These are phyloP conservation scores for Pichia exigua DNA, from an alignment of 805 yeast genomes.

Conservation along the genomic window DNA sequence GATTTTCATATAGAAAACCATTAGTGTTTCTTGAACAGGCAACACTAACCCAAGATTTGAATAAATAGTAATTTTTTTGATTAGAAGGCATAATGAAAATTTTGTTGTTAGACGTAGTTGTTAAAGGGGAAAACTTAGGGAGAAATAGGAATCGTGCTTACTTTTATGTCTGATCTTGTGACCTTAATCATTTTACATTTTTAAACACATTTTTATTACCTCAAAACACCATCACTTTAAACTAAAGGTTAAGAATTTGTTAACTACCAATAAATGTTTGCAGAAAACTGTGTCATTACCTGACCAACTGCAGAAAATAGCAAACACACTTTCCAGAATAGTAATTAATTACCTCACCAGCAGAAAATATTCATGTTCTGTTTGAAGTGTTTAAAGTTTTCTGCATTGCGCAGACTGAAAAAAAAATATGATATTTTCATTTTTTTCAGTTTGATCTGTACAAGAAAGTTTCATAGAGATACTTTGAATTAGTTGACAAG, in stretches of 20 bases:
- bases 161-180: not conserved
- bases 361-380: not conserved
- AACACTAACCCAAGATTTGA: not conserved
- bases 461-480: not conserved
- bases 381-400: not conserved
- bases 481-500: not conserved
- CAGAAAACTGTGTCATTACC: too few relatives aligned
- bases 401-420: not conserved
- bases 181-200: too few relatives aligned
- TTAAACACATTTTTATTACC: too few relatives aligned
- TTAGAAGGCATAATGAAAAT: not conserved
- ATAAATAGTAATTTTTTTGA: not conserved
- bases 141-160: not conserved
- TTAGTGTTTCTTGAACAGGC: not conserved
- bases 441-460: not conserved
- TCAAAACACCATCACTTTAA: too few relatives aligned
- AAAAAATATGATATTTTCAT: not conserved
- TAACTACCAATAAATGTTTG: too few relatives aligned
- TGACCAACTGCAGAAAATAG: not conserved
- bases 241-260: too few relatives aligned
- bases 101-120: too few relatives aligned
- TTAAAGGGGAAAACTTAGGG: too few relatives aligned
- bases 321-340: not conserved
- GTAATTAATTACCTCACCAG: not conserved
- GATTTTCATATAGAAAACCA: not conserved